Base-by-base conservation (phyloP, 306 rosid genomes). In the Vigna mungo region DNA sequence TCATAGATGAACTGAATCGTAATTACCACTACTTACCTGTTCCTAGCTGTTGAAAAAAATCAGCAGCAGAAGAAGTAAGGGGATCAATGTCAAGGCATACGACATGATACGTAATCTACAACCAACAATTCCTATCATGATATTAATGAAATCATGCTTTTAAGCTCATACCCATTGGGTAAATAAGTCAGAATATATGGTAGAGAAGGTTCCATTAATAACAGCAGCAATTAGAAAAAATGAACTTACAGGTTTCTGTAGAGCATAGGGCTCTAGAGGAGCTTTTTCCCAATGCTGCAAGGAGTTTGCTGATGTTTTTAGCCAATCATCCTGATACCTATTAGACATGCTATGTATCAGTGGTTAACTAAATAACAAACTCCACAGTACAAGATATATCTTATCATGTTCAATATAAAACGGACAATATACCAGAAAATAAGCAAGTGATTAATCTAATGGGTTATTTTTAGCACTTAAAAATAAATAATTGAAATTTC, bases 291-390 rank as follows among this genome's bases (percentile, higher is more conserved):
- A 95, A 70, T 84, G 86, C 75, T 89, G 93, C 72, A 95, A 80
- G 77, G 91, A 86, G 82, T 81, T 89, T 44, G 96, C 90, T 70
- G 97, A 92, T 25, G 96, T 86, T 89, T 95, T 95, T 59, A 95
- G 98, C 98, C 98, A 95, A 90, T 95, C 98, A 78, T 95, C 98
- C 84, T 95, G 98, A 86, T 95, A 95, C 89, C 98, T 95, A 69
- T 75, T 60, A 68, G 34, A 75, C 53, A 84, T 46, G 46, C 60
- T 34, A 56, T 41, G 37, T 68, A 78, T 76, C 60, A 75, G 80
- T 39, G 47, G 72, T 74, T 41, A 71, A 73, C 36, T 60, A 27
- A 54, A 47, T 61, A 30, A 55, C 48, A 34, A 73, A 54, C 30
- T 46, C 51, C 15, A 66, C 56, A 60, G 71, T 78, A 36, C 44